A percentile compares a stretch with the other conserved stretches of the same genome.
Conservation (phyloP, 345 rosid species). For the Melaleuca alternifolia region DNA sequence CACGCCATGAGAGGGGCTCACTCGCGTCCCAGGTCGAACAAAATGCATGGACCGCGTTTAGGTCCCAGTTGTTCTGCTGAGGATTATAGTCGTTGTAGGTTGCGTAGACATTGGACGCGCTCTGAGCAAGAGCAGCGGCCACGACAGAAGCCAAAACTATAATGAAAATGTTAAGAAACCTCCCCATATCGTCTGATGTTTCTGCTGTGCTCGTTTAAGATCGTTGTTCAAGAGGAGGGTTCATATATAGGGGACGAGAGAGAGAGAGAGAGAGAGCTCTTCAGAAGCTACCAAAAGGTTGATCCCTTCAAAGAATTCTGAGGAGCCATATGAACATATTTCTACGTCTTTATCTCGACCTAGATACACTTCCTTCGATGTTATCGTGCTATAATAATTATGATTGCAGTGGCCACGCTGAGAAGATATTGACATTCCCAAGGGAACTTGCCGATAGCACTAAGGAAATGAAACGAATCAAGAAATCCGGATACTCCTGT, state of each 20-base stretch:
- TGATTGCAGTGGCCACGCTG: background rate
- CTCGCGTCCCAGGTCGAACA: slow-evolving; percentile 51
- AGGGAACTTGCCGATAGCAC: background rate
- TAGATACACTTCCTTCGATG: background rate
- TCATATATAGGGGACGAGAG: background rate
- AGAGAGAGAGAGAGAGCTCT: background rate
- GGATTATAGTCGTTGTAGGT: slow-evolving; percentile 50
- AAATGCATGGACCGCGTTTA: slow-evolving; percentile 27
- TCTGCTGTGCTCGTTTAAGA: background rate
- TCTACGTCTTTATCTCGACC: background rate
- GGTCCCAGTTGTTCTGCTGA: slow-evolving; percentile 37
- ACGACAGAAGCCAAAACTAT: background rate
- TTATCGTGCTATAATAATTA: background rate
- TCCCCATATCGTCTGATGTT: background rate
- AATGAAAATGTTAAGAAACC: background rate
- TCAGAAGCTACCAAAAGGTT: background rate
- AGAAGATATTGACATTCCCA: background rate
- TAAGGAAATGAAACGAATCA: background rate
- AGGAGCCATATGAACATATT: background rate
- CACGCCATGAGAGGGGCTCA: slow-evolving; percentile 43
- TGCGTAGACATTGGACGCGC: slow-evolving; percentile 36
- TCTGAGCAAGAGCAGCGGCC: slow-evolving; percentile 8
- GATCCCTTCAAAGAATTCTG: background rate
- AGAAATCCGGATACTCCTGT: background rate
- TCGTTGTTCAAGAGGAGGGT: background rate